Percentiles rank a stretch among this genome's conserved stretches.
These are phyloP conservation scores for Spergularia marina DNA, from an alignment of 148 eudicot species.

Conservation along the genomic window DNA sequence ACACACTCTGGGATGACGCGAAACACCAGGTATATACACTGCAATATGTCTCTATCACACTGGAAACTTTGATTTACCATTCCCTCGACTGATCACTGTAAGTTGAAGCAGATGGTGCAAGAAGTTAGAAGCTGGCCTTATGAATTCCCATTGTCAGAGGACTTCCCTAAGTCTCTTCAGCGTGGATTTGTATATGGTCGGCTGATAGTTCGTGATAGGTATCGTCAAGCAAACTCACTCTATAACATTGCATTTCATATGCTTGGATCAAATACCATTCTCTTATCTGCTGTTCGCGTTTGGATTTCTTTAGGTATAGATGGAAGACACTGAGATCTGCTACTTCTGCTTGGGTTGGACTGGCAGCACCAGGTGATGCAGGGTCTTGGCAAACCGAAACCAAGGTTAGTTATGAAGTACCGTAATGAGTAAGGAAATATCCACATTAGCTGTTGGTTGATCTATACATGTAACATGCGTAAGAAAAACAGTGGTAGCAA, in stretches of 20 bases:
- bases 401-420: conserved; percentile 34
- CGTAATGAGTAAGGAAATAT: background rate
- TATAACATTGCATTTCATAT: background rate
- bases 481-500: too few relatives aligned
- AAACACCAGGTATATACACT: conserved; percentile 35
- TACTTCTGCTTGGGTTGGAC: conserved; percentile 42
- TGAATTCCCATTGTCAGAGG: conserved; percentile 35
- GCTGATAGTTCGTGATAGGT: conserved; percentile 43
- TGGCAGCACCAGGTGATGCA: conserved; percentile 40
- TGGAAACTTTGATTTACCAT: background rate
- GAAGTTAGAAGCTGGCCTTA: conserved; percentile 57
- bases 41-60: background rate
- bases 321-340: conserved; percentile 26
- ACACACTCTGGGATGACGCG: conserved; percentile 43
- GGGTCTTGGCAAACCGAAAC: conserved; percentile 55
- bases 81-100: conserved; percentile 4
- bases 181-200: conserved; percentile 47
- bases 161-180: conserved; percentile 37
- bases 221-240: background rate
- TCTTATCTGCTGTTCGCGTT: background rate
- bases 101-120: conserved; percentile 32
- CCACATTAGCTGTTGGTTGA: background rate
- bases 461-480: background rate
- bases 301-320: conserved; percentile 24
- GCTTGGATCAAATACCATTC: background rate